phyloP scores from a whole-genome alignment of 2,329 filamentous ascomycete species.

The Colletotrichum sp. region DNA sequence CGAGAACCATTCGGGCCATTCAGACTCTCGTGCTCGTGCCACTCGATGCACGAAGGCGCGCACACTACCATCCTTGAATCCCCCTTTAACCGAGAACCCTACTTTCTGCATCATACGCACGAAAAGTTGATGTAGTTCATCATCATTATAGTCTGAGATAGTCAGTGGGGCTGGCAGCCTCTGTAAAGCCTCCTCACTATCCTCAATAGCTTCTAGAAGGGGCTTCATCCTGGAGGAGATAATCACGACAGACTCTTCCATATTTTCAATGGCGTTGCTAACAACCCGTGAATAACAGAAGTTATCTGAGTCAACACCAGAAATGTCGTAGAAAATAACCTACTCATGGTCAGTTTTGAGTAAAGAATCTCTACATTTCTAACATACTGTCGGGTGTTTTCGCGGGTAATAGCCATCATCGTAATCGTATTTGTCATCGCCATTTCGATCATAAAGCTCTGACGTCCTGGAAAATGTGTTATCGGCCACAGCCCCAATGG shows the following conservation, averaged over 20 bases:
- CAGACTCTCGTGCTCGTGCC: neutral
- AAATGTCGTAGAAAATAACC: neutral
- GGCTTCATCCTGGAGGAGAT: neutral
- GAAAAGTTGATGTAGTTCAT: neutral
- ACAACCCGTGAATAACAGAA: no score
- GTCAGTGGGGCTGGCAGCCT: neutral
- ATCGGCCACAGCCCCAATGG: slow-evolving; percentile 4
- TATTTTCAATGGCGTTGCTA: neutral
- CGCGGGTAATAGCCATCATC: no score
- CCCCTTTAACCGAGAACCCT: neutral
- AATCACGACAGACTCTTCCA: neutral
- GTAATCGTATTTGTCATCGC: no score
- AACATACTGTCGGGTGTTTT: slow-evolving; percentile 27
- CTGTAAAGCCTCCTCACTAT: neutral
- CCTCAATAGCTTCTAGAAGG: neutral
- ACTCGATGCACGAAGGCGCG: neutral
- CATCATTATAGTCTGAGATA: neutral
- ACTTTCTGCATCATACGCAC: neutral
- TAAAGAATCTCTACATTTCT: slow-evolving; percentile 29
- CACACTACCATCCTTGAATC: neutral
- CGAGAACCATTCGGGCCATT: neutral
- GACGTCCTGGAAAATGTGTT: slow-evolving; percentile 26
- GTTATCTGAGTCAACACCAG: neutral
- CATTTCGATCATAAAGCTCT: no score
- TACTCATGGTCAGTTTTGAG: slow-evolving; percentile 25